These are phyloP conservation scores for Fraxinus excelsior DNA, from an alignment of 257 asterid species.

Conservation along the genomic window DNA sequence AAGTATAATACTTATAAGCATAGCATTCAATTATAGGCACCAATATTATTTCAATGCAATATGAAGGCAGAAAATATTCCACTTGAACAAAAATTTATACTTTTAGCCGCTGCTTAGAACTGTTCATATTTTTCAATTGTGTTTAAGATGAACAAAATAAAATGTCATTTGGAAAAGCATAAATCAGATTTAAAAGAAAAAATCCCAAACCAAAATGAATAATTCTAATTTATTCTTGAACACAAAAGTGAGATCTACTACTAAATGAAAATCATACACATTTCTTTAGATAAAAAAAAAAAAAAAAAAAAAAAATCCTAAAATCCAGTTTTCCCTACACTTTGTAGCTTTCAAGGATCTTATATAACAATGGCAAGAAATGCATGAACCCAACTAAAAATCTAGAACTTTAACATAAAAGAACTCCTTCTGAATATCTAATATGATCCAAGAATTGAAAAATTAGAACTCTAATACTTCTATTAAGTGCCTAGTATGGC, in stretches of 20 bases:
- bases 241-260: background rate
- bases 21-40: background rate
- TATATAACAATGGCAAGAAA: slow-evolving; percentile 35
- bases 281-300: slow-evolving; percentile 31
- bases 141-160: background rate
- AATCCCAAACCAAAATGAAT: background rate
- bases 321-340: slow-evolving; percentile 27
- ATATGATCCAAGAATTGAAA: slow-evolving; percentile 6
- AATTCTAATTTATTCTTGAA: background rate
- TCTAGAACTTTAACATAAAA: slow-evolving; percentile 10
- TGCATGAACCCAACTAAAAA: slow-evolving; percentile 33
- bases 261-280: slow-evolving; percentile 38
- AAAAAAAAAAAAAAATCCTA: too few species aligned
- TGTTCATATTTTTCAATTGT: background rate
- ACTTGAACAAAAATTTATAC: background rate
- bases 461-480: background rate
- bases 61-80: background rate
- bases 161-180: too few species aligned
- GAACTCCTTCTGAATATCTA: slow-evolving; percentile 35
- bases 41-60: background rate
- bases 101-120: too few species aligned
- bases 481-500: background rate
- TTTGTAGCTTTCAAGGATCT: slow-evolving; percentile 35
- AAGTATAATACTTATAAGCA: background rate
- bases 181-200: background rate